A percentile compares a stretch with the other conserved stretches of the same genome.
phyloP scores from a whole-genome alignment of 2,329 filamentous ascomycete species.

The Fusarium verrucosum region DNA sequence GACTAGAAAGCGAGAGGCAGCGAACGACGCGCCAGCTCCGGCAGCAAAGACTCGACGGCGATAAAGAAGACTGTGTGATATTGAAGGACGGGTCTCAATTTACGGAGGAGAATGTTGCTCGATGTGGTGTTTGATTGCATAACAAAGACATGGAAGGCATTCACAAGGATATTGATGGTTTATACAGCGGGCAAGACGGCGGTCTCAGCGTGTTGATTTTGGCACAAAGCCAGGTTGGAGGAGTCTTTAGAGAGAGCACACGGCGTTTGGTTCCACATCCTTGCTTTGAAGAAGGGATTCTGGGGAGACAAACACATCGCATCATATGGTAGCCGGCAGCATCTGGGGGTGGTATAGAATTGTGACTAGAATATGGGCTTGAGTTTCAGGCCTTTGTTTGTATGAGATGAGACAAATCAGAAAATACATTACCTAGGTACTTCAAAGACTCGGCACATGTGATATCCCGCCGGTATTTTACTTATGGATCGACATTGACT shows the following conservation, averaged over 20 bases:
- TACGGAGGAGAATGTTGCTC: background rate
- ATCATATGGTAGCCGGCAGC: constrained; percentile 27
- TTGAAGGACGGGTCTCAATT: background rate
- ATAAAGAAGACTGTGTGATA: constrained; percentile 10
- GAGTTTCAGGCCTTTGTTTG: constrained; percentile 12
- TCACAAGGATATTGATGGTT: constrained; percentile 9
- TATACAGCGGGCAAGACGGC: constrained; percentile 6
- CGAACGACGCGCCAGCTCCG: constrained; percentile 44
- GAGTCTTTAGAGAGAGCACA: constrained; percentile 34
- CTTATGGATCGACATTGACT: constrained; percentile 15
- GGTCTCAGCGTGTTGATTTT: constrained; percentile 19
- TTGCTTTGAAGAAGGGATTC: constrained; percentile 18
- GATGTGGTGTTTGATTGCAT: constrained; percentile 9
- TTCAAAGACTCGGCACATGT: constrained; percentile 31
- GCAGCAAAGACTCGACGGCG: constrained; percentile 47
- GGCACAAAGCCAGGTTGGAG: constrained; percentile 22
- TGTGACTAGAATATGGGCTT: constrained; percentile 29
- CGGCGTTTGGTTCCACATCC: constrained; percentile 36
- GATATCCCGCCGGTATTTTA: constrained; percentile 2
- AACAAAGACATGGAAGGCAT: constrained; percentile 9
- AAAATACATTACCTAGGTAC: too few species aligned
- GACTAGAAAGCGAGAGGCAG: constrained; percentile 60
- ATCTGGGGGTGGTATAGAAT: constrained; percentile 26
- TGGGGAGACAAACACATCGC: constrained; percentile 6
- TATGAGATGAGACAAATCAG: constrained; percentile 15